Evolutionary conservation across 768 basidiomycete species (phyloP).

Genomic region (Mycena haematopus): DNA sequence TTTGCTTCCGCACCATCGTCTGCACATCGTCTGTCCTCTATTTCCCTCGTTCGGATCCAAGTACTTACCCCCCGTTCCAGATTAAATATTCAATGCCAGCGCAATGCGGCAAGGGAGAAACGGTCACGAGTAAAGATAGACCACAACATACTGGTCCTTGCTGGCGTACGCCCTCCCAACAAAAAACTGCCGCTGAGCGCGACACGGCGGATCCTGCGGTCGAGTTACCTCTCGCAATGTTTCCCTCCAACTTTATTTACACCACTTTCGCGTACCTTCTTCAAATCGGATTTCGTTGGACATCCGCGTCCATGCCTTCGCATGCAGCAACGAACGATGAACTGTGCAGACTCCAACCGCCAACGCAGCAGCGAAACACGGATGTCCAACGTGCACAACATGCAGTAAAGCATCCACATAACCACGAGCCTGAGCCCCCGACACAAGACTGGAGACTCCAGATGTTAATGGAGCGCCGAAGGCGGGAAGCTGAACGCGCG

Average conservation of each 20-base stretch:
- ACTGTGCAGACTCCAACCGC: no score
- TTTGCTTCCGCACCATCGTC: neutral
- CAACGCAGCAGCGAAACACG: no score
- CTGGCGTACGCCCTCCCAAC: neutral
- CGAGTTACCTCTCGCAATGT: no score
- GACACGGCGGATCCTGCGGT: neutral
- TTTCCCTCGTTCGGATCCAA: neutral
- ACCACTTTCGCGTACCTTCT: neutral
- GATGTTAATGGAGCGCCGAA: conserved; percentile 15
- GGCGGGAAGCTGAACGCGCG: conserved; percentile 10
- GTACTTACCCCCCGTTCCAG: neutral
- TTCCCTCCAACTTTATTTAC: conserved; percentile 4
- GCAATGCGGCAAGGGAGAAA: neutral
- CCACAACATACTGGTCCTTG: neutral
- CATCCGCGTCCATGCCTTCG: neutral
- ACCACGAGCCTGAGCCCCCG: no score
- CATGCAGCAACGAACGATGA: no score
- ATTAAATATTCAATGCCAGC: neutral
- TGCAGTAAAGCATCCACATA: no score
- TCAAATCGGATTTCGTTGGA: neutral
- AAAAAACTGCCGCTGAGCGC: neutral
- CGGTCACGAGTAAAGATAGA: neutral
- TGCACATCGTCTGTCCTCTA: neutral
- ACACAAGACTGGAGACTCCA: neutral
- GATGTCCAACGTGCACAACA: no score